Percentiles rank a stretch among this genome's conserved stretches.
phyloP scores from a whole-genome alignment of 2,329 filamentous ascomycete genomes.

The Claviceps sp. region DNA sequence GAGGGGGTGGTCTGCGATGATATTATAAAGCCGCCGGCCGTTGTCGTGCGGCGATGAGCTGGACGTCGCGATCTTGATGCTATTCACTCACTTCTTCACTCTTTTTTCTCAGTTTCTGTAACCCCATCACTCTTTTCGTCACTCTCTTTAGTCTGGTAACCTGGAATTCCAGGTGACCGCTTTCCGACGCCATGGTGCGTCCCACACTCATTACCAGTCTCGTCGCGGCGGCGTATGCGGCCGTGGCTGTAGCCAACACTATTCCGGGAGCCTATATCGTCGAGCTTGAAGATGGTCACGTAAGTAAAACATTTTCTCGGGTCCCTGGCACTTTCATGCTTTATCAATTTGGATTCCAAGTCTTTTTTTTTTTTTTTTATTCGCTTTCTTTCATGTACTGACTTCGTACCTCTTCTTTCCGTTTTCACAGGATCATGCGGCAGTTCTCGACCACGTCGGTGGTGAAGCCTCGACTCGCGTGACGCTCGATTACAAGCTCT shows the following conservation, averaged over 20 bases:
- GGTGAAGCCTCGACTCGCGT: slow-evolving; percentile 27
- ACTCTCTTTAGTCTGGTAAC: neutral
- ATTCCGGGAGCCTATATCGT: slow-evolving; percentile 38
- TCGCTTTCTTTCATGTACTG: too few species aligned
- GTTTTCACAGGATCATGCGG: neutral
- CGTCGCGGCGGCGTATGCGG: slow-evolving; percentile 13
- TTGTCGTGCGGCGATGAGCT: neutral
- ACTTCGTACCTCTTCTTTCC: too few species aligned
- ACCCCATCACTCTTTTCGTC: neutral
- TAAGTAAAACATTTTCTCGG: slow-evolving; percentile 12
- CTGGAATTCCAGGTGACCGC: neutral
- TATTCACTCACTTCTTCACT: neutral
- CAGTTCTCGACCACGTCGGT: slow-evolving; percentile 1
- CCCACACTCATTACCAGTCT: slow-evolving; percentile 6
- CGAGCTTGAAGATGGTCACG: slow-evolving; percentile 36
- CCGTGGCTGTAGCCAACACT: slow-evolving; percentile 16
- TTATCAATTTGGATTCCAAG: too few species aligned
- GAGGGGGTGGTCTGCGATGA: neutral
- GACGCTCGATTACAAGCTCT: slow-evolving; percentile 35
- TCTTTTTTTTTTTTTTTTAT: neutral
- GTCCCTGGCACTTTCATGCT: neutral
- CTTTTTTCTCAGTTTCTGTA: neutral
- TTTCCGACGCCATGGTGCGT: slow-evolving; percentile 6
- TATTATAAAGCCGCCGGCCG: neutral
- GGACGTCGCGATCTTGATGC: neutral